Percentiles rank a stretch among this genome's conserved stretches.
These are phyloP conservation scores for Rhynchosporium agropyri DNA, from an alignment of 2,329 filamentous ascomycete species.

Conservation along the genomic window DNA sequence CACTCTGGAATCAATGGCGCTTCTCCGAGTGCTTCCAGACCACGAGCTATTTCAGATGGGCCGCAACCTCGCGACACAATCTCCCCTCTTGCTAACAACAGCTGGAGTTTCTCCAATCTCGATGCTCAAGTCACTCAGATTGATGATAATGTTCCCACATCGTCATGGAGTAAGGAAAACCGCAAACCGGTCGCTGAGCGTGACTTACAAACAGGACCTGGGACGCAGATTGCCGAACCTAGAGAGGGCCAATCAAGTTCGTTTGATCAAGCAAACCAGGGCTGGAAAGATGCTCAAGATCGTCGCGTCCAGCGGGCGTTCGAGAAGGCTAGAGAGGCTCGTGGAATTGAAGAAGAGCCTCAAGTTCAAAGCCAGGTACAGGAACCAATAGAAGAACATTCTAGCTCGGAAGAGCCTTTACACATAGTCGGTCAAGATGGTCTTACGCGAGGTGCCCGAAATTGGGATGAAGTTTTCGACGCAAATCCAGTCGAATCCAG, in stretches of 20 bases:
- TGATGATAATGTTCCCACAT: not conserved
- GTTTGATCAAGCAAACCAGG: conserved; percentile 14
- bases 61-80: conserved; percentile 49
- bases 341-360: not conserved
- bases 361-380: not conserved
- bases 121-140: conserved; percentile 29
- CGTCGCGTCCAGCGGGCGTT: conserved; percentile 28
- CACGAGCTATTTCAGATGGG: conserved; percentile 60
- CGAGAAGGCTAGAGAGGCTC: conserved; percentile 25
- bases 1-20: not conserved
- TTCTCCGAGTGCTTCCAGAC: conserved; percentile 41
- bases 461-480: conserved; percentile 34
- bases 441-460: conserved; percentile 21
- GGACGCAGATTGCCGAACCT: not conserved
- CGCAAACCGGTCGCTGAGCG: not conserved
- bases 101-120: conserved; percentile 58
- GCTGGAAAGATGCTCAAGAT: conserved; percentile 29
- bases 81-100: conserved; percentile 61
- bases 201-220: not conserved
- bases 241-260: not conserved
- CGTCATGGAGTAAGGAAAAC: not conserved
- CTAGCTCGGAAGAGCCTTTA: conserved; percentile 21
- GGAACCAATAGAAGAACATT: not conserved
- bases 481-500: conserved; percentile 33
- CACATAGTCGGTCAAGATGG: conserved; percentile 33